A percentile compares a stretch with the other conserved stretches of the same genome.
These are phyloP conservation scores for Magnolia kwangsiensis DNA, from an alignment of 164 flowering plant species.

Conservation along the genomic window DNA sequence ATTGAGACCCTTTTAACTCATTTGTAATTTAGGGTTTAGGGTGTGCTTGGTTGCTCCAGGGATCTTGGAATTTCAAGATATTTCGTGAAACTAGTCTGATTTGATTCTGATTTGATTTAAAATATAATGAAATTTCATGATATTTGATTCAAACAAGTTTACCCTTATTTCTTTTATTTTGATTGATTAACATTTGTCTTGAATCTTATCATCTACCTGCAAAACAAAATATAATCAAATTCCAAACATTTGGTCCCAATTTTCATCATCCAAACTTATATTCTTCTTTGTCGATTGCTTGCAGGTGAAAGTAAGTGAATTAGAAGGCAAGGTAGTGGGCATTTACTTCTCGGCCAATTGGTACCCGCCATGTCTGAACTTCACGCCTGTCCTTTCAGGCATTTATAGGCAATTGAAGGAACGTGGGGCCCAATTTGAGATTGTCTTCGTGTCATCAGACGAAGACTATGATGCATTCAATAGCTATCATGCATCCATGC, in stretches of 20 bases:
- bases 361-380: conserved; percentile 25
- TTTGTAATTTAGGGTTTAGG: no score
- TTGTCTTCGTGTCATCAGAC: conserved; percentile 34
- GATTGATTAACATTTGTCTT: no score
- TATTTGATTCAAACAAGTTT: no score
- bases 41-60: no score
- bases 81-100: no score
- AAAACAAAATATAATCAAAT: neutral
- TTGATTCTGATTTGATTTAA: no score
- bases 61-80: no score
- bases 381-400: conserved; percentile 23
- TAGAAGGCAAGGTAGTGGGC: conserved; percentile 27
- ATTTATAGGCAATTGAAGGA: conserved; percentile 21
- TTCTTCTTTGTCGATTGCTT: neutral
- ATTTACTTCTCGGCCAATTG: conserved; percentile 36
- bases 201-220: neutral
- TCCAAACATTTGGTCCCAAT: neutral
- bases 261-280: neutral
- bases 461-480: conserved; percentile 26
- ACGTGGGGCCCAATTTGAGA: conserved; percentile 24
- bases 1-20: no score
- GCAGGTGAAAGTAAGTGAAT: conserved; percentile 26
- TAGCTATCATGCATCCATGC: conserved; percentile 24
- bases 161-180: no score
- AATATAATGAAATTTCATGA: no score